Conservation (phyloP, 2,329 filamentous ascomycete species). For the Thermomyces lanuginosus region DNA sequence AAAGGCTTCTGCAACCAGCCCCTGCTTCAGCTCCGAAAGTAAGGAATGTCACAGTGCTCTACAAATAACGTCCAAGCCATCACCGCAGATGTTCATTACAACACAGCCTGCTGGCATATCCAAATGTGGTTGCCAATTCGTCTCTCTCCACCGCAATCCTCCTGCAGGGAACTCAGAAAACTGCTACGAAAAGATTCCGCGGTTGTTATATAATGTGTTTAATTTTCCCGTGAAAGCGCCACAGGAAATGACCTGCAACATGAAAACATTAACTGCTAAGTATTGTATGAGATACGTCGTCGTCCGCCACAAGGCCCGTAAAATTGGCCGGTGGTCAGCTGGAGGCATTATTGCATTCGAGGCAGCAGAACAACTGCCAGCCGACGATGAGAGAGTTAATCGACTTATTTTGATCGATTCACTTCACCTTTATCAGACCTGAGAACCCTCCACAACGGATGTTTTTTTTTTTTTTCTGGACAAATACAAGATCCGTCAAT, state of each 20-base stretch:
- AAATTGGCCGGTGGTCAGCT: constrained; percentile 21
- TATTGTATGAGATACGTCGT: constrained; percentile 13
- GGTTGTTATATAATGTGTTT: constrained; percentile 37
- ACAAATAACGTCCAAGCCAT: too few relatives aligned
- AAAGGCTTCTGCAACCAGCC: constrained; percentile 1
- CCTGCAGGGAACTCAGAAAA: constrained; percentile 31
- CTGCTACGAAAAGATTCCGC: constrained; percentile 14
- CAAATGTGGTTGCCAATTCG: neutral
- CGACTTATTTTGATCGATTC: constrained; percentile 45
- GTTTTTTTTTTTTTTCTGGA: constrained; percentile 1
- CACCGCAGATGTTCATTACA: too few relatives aligned
- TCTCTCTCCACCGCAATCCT: constrained; percentile 16
- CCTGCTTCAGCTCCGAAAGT: neutral
- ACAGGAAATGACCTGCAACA: constrained; percentile 11
- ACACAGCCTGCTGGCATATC: neutral
- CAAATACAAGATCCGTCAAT: constrained; percentile 2
- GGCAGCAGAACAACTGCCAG: constrained; percentile 34
- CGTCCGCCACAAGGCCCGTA: constrained; percentile 23
- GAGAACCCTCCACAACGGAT: neutral
- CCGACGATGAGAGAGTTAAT: constrained; percentile 37
- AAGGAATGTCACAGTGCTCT: neutral
- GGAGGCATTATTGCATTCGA: constrained; percentile 24
- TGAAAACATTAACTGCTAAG: constrained; percentile 11
- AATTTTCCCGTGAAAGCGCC: constrained; percentile 25
- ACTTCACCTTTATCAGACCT: constrained; percentile 29